Evolutionary conservation across 2,329 filamentous ascomycete genomes (phyloP).

Genomic region (Venturia aucupariae): DNA sequence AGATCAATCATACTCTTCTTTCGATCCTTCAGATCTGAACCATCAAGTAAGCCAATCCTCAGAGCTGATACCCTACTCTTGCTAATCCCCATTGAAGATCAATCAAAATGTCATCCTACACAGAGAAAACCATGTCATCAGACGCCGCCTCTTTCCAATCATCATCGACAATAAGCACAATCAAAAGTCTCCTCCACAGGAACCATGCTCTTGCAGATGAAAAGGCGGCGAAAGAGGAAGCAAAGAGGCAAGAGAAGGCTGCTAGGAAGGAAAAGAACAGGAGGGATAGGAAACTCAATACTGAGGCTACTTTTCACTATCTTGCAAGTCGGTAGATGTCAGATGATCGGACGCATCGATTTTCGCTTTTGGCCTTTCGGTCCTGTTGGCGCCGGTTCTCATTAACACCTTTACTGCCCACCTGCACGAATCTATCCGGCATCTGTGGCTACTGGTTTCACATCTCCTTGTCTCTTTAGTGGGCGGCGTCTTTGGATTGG

Average conservation of each 20-base stretch:
- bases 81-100: not conserved
- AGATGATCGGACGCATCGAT: not conserved
- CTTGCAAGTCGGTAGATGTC: not conserved
- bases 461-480: not conserved
- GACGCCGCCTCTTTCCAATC: slow-evolving; percentile 3
- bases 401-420: not conserved
- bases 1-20: not conserved
- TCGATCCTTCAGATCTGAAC: not conserved
- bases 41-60: not conserved
- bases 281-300: slow-evolving; percentile 2
- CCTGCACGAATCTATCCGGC: not conserved
- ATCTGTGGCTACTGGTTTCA: not conserved
- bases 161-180: not conserved
- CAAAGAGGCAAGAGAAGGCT: slow-evolving; percentile 3
- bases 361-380: not conserved
- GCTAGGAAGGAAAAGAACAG: not conserved
- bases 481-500: not conserved
- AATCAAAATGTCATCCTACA: not conserved
- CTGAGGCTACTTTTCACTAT: not conserved
- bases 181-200: not conserved
- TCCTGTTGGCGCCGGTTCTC: not conserved
- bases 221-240: not conserved
- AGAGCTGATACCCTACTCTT: not conserved
- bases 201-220: not conserved
- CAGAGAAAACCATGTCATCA: not conserved